Percentiles rank a stretch among this genome's conserved stretches.
Conservation (phyloP, 116 monocot species). For the Phalaenopsis hybrid region DNA sequence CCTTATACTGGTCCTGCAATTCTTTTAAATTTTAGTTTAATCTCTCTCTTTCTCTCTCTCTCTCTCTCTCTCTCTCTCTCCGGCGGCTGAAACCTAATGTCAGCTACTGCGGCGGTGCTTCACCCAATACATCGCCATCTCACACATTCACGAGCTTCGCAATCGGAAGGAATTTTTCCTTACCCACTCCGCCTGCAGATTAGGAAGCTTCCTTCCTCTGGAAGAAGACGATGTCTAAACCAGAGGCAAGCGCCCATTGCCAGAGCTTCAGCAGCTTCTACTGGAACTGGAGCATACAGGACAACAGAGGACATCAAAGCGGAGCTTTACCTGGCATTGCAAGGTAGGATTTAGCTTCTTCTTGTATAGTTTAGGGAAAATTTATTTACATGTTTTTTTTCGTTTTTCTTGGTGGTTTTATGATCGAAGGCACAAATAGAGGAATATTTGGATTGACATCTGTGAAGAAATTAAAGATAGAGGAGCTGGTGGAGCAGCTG, state of each 20-base stretch:
- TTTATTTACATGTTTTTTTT: not conserved
- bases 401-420: not conserved
- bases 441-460: slow-evolving; percentile 77
- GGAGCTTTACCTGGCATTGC: slow-evolving; percentile 37
- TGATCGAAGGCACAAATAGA: slow-evolving; percentile 47
- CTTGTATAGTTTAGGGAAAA: not conserved
- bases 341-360: slow-evolving; percentile 24
- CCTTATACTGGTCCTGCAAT: too few relatives aligned
- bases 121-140: not conserved
- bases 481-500: slow-evolving; percentile 45
- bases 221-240: not conserved
- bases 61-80: too few relatives aligned
- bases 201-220: not conserved
- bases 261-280: not conserved
- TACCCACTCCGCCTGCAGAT: not conserved
- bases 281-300: not conserved
- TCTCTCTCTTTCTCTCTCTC: too few relatives aligned
- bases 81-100: not conserved
- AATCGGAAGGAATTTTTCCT: not conserved
- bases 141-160: not conserved
- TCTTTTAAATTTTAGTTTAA: too few relatives aligned
- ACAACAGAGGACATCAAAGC: slow-evolving; percentile 37
- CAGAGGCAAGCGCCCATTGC: not conserved
- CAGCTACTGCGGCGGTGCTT: not conserved
- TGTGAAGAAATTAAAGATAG: slow-evolving; percentile 62